Percentiles rank a stretch among this genome's conserved stretches.
Conservation (phyloP, 768 basidiomycete genomes). For the Tylopilus plumbeoviolaceoides region DNA sequence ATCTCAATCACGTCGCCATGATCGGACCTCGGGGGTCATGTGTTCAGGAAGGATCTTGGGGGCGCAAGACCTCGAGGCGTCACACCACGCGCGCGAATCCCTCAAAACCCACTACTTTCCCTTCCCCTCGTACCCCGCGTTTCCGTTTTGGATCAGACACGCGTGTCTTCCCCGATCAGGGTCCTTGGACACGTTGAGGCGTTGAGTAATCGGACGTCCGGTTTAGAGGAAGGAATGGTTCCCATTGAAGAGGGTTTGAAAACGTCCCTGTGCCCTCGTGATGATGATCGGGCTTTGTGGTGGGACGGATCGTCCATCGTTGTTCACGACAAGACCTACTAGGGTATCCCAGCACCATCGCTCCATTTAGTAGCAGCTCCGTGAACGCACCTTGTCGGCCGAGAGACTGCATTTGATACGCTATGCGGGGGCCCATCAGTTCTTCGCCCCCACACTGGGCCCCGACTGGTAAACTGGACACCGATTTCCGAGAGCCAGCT, state of each 20-base stretch:
- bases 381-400: not conserved
- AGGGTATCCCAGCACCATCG: not conserved
- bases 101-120: not conserved
- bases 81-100: slow-evolving; percentile 1
- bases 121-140: not conserved
- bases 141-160: not conserved
- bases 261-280: slow-evolving; percentile 1
- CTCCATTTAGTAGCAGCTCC: not conserved
- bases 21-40: slow-evolving; percentile 1
- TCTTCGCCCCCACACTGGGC: not conserved
- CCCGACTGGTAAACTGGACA: not conserved
- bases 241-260: not conserved
- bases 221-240: not conserved
- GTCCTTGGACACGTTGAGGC: not conserved
- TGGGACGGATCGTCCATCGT: not conserved
- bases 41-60: not conserved
- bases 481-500: not conserved
- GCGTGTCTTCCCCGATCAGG: not conserved
- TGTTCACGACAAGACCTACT: not conserved
- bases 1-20: not conserved
- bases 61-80: not conserved
- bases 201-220: not conserved
- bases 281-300: not conserved
- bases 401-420: not conserved
- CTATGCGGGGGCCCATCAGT: not conserved